phyloP scores from a whole-genome alignment of 2,329 filamentous ascomycete genomes.

The Xylaria sp. region DNA sequence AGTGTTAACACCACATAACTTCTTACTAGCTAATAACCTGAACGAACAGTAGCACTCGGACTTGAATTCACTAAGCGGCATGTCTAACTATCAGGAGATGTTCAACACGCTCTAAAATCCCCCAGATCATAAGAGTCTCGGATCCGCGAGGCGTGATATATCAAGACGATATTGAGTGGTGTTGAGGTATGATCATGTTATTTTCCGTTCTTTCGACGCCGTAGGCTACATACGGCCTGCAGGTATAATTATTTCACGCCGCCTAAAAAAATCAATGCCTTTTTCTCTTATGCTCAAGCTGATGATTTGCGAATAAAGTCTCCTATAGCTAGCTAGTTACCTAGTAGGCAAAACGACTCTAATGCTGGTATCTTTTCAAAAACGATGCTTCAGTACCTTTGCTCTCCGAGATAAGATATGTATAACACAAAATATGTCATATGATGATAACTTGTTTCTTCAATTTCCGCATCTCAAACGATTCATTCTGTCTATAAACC shows the following conservation, averaged over 20 bases:
- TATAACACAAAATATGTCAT: not conserved
- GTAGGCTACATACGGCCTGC: conserved; percentile 3
- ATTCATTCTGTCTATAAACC: not conserved
- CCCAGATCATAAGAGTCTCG: conserved; percentile 6
- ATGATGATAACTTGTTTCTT: not conserved
- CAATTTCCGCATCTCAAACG: not conserved
- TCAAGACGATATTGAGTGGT: not conserved
- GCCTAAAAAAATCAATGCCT: not conserved
- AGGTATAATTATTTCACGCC: not conserved
- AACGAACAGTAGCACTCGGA: conserved; percentile 15
- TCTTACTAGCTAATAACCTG: not conserved
- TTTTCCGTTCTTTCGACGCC: conserved; percentile 15
- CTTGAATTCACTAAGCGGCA: conserved; percentile 16
- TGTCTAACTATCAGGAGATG: conserved; percentile 11
- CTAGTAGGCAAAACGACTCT: not conserved
- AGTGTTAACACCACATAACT: not conserved
- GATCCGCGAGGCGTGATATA: not conserved
- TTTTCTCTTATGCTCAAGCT: not conserved
- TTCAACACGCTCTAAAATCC: conserved; percentile 27
- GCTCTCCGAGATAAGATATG: not conserved
- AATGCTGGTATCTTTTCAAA: not conserved
- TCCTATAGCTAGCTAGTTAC: not conserved
- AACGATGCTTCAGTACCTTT: not conserved
- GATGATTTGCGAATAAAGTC: not conserved
- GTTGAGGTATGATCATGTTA: not conserved